Conservation (phyloP, 163 green algal genomes). For the Chlorella variabilis region DNA sequence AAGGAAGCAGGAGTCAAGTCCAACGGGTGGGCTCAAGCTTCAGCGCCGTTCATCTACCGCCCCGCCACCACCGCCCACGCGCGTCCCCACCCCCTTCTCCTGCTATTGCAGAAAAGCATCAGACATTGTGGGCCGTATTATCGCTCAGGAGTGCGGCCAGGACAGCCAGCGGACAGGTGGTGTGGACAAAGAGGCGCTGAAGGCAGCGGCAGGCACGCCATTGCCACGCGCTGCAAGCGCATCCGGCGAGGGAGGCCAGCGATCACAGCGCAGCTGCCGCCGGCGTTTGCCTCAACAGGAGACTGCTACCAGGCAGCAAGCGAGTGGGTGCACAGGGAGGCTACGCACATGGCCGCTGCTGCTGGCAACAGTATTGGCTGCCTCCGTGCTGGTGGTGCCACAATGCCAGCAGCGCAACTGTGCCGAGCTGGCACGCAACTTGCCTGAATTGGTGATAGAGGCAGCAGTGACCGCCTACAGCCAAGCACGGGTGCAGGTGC, state of each 20-base stretch:
- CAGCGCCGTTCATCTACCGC: too few species aligned
- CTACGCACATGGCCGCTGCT: not conserved
- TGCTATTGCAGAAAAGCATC: not conserved
- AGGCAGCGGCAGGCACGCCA: slow-evolving; percentile 17
- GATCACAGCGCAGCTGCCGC: not conserved
- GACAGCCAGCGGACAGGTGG: not conserved
- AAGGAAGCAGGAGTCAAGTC: too few species aligned
- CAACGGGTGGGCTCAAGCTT: too few species aligned
- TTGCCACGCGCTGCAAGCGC: not conserved
- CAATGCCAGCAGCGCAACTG: slow-evolving; percentile 35
- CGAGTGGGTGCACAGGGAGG: not conserved
- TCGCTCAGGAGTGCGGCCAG: not conserved
- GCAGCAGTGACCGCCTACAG: not conserved
- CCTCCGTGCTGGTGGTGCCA: not conserved
- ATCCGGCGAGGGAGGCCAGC: not conserved
- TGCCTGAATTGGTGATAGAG: slow-evolving; percentile 7
- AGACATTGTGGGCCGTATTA: not conserved
- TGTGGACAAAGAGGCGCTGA: not conserved
- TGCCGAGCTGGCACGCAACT: slow-evolving; percentile 4
- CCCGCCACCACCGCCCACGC: not conserved
- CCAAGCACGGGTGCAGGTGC: not conserved
- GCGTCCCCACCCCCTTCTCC: too few species aligned
- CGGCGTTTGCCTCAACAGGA: not conserved
- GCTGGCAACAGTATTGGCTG: not conserved
- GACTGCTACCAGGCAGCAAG: too few species aligned